Conservation (phyloP, 192 early-diverging fungal genomes). For the Coemansia sp. region DNA sequence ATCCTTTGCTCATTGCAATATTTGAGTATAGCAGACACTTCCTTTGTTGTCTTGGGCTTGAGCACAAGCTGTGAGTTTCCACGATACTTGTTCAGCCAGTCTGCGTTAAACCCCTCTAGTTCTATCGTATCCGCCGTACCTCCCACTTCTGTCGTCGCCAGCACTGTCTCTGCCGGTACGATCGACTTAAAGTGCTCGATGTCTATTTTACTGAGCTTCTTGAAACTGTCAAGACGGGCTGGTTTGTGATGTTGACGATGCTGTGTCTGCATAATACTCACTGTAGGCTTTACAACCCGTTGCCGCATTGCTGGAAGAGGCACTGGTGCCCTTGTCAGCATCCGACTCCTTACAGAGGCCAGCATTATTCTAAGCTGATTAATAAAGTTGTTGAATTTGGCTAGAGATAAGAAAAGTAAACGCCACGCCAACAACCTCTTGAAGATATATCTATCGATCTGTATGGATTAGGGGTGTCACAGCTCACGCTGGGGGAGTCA, state of each 20-base stretch:
- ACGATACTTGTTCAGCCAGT: conserved; percentile 96
- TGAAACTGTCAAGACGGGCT: conserved; percentile 31
- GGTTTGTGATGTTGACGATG: conserved; percentile 25
- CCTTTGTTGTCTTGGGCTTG: conserved; percentile 79
- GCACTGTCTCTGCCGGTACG: conserved; percentile 44
- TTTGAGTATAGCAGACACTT: conserved; percentile 79
- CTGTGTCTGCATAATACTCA: not conserved
- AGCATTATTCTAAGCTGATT: conserved; percentile 11
- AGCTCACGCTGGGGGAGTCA: too few relatives aligned
- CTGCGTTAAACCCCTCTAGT: conserved; percentile 70
- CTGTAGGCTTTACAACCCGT: not conserved
- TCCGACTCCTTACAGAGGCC: conserved; percentile 13
- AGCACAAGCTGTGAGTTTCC: conserved; percentile 80
- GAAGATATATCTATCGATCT: too few relatives aligned
- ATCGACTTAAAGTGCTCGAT: conserved; percentile 60
- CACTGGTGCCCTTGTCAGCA: not conserved
- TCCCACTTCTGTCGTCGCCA: conserved; percentile 44
- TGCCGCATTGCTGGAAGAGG: not conserved
- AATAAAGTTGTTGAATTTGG: conserved; percentile 1
- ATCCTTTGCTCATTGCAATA: conserved; percentile 85
- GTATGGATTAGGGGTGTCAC: too few relatives aligned
- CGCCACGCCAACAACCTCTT: too few relatives aligned
- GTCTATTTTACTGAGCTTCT: conserved; percentile 60
- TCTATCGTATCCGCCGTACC: conserved; percentile 56
- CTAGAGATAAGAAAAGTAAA: too few relatives aligned